phyloP scores from a whole-genome alignment of 164 flowering plant genomes.

The Euptelea pleiosperma region DNA sequence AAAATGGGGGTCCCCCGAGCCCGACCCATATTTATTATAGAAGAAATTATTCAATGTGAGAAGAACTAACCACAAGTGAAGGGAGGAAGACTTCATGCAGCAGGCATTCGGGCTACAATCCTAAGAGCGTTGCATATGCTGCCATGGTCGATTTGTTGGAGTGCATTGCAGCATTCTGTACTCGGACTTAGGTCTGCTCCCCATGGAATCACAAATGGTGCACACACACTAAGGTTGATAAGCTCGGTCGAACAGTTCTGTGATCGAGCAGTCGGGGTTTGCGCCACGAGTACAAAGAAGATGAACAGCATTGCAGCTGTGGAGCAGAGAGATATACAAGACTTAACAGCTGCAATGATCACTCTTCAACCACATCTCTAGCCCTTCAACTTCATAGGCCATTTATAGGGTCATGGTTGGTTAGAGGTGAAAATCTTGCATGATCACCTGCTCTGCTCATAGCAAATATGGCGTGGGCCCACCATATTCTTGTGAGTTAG shows the following conservation, averaged over 20 bases:
- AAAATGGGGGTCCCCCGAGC: too few relatives aligned
- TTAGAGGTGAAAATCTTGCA: not conserved
- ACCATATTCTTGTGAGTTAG: too few relatives aligned
- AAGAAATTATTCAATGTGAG: too few relatives aligned
- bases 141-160: constrained; percentile 31
- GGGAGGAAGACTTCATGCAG: constrained; percentile 50
- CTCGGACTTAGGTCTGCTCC: constrained; percentile 23
- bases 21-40: too few relatives aligned
- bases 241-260: constrained; percentile 37
- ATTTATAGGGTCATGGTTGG: not conserved
- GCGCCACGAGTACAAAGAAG: constrained; percentile 4
- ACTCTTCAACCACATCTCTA: not conserved
- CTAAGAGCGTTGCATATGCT: constrained; percentile 61
- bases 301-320: constrained; percentile 10
- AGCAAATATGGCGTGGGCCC: too few relatives aligned
- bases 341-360: constrained; percentile 12
- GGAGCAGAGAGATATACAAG: not conserved
- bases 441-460: too few relatives aligned
- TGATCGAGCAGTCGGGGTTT: constrained; percentile 10
- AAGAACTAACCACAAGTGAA: constrained; percentile 30
- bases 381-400: not conserved
- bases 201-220: constrained; percentile 53
- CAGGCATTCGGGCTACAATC: constrained; percentile 48
- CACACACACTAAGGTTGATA: constrained; percentile 37
- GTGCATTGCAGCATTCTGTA: constrained; percentile 51